These are phyloP conservation scores for Schizonepeta tenuifolia DNA, from an alignment of 257 asterid species.

Conservation along the genomic window DNA sequence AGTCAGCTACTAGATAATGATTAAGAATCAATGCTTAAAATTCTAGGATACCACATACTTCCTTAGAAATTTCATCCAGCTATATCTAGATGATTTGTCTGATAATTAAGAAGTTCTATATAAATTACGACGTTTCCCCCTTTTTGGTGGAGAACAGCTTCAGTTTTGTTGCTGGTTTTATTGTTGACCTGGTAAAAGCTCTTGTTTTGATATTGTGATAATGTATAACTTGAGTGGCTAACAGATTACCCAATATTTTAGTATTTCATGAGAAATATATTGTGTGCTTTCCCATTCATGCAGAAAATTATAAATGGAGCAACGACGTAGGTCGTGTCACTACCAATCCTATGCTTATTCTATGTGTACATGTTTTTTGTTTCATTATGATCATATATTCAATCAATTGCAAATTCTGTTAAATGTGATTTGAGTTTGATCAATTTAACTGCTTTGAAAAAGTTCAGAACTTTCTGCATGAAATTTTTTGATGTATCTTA, in stretches of 20 bases:
- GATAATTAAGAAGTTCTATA: neutral
- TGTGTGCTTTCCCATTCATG: neutral
- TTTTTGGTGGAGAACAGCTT: neutral
- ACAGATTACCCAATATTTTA: neutral
- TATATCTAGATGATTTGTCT: neutral
- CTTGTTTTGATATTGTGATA: neutral
- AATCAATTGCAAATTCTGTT: neutral
- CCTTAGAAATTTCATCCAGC: neutral
- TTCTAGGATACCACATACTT: neutral
- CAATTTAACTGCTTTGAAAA: neutral
- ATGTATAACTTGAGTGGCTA: neutral
- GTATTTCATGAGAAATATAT: neutral
- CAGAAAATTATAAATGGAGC: neutral
- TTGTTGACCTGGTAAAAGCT: neutral
- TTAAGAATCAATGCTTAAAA: neutral
- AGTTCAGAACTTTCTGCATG: no score
- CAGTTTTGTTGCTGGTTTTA: neutral
- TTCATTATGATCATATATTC: neutral
- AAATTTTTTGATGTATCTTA: neutral
- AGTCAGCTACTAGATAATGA: neutral
- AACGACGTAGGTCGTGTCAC: neutral
- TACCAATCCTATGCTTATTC: neutral
- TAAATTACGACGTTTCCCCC: neutral
- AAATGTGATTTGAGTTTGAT: no score
- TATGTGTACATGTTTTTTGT: neutral